Base-by-base conservation (phyloP, 768 basidiomycete genomes). In the Rhizopogon vinicolor region DNA sequence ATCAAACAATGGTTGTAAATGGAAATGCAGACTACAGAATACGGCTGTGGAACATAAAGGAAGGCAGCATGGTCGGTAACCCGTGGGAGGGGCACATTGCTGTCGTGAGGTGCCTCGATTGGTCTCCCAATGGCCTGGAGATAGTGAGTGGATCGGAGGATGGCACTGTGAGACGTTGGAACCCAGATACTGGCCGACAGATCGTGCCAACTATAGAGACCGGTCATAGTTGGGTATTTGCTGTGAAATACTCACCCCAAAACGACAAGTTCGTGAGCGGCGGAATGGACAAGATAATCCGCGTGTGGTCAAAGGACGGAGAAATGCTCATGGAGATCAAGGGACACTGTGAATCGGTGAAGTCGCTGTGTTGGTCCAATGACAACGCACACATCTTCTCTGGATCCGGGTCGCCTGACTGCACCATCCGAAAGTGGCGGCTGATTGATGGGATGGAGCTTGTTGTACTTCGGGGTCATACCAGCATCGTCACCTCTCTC, bases 101-200 rank as follows among this genome's bases (percentile, higher is more conserved):
- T 3, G 8, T 50, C 1, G 51, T 57, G 8, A 18, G 10, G 9
- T 33, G 49, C 14, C 25, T 61, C 9, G 59, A 49, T 18, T 59
- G 63, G 33, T 59, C 64, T 19, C 39, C 42, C 5, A 48, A 60
- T 43, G 52, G 57, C 13, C 56, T 48, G n/a, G 41, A 51, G 10
- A 37, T 65, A 2, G 64, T 50, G 9, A 56, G 53, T 14, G 59
- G 51, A 9, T 31, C 63, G n/a, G 0, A 42, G 4, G 56, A 65
- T 22, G 56, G 42, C 8, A 55, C 55, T 7, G 57, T 63, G 9
- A 43, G 55, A 7, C 35, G 59, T 7, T 65, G 63, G 55, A 57
- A 62, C 22, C 43, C 53, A 4, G 31, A 48, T 33, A 51, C 58
- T 31, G 29, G 44, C 9, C 44, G 9, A 18, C n/a, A 31, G 29